These are phyloP conservation scores for Rhizopus arrhizus DNA, from an alignment of 371 early-diverging fungal species.

Conservation along the genomic window DNA sequence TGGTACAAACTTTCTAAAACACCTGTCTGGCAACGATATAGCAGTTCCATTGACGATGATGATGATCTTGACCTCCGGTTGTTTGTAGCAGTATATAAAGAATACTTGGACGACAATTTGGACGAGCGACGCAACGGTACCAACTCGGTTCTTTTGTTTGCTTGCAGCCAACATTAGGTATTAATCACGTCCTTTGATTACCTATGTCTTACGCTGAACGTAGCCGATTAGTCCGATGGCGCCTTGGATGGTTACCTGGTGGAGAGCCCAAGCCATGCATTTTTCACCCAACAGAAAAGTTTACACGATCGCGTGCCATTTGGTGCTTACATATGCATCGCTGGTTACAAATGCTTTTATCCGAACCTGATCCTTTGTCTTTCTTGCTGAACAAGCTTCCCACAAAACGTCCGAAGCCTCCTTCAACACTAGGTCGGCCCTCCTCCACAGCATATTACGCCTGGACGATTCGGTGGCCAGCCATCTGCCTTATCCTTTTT, in stretches of 20 bases:
- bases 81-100: no score
- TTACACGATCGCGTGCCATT: background rate
- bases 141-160: no score
- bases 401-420: background rate
- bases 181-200: no score
- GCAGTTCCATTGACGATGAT: no score
- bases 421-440: background rate
- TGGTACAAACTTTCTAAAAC: background rate
- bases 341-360: background rate
- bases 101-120: no score
- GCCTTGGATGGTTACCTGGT: constrained; percentile 4
- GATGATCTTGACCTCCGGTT: no score
- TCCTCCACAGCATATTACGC: background rate
- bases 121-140: no score
- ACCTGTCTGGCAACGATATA: background rate
- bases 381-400: constrained; percentile 5
- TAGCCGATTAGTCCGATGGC: constrained; percentile 16
- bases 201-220: no score
- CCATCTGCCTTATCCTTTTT: constrained; percentile 2
- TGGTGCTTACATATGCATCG: constrained; percentile 1
- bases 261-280: background rate
- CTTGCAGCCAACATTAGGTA: no score
- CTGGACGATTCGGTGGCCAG: constrained; percentile 1
- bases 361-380: background rate
- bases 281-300: background rate